phyloP scores from a whole-genome alignment of 176 grass and related monocot genomes.

The maize (Zea mays) region DNA sequence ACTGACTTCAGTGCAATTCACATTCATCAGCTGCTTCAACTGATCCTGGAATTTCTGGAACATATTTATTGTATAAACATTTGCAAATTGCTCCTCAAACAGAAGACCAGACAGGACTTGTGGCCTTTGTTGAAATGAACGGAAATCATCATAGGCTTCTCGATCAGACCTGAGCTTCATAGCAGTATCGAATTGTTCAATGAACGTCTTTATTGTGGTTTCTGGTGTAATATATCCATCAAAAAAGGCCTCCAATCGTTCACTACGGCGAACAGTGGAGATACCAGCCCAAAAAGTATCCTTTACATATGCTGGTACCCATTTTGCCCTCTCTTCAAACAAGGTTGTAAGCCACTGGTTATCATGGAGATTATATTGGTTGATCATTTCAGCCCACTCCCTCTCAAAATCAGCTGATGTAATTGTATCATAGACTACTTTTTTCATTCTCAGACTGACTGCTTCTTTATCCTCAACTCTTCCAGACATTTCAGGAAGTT shows the following conservation, averaged over 20 bases:
- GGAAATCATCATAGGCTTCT: conserved; percentile 89
- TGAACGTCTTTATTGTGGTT: conserved; percentile 76
- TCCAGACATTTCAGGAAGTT: conserved; percentile 84
- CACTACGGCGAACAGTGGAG: conserved; percentile 68
- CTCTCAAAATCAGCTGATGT: conserved; percentile 72
- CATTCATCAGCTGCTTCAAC: conserved; percentile 79
- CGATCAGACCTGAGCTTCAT: conserved; percentile 77
- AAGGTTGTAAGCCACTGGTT: conserved; percentile 71
- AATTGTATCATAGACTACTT: conserved; percentile 77
- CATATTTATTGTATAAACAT: conserved; percentile 87
- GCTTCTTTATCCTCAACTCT: conserved; percentile 84
- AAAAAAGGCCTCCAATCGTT: conserved; percentile 74
- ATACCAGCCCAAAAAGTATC: conserved; percentile 91
- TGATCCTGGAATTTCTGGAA: conserved; percentile 91
- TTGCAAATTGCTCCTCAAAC: conserved; percentile 85
- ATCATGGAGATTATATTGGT: conserved; percentile 66
- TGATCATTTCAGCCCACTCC: conserved; percentile 82
- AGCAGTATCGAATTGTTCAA: conserved; percentile 87
- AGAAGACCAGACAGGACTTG: conserved; percentile 75
- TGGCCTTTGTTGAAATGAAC: conserved; percentile 85
- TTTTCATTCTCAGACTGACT: conserved; percentile 74
- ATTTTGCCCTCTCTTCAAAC: conserved; percentile 73
- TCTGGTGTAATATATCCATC: conserved; percentile 79
- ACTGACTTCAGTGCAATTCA: conserved; percentile 62
- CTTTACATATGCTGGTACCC: conserved; percentile 81